Conservation (phyloP, 192 early-diverging fungal species). For the Backusella parvicylindrica region DNA sequence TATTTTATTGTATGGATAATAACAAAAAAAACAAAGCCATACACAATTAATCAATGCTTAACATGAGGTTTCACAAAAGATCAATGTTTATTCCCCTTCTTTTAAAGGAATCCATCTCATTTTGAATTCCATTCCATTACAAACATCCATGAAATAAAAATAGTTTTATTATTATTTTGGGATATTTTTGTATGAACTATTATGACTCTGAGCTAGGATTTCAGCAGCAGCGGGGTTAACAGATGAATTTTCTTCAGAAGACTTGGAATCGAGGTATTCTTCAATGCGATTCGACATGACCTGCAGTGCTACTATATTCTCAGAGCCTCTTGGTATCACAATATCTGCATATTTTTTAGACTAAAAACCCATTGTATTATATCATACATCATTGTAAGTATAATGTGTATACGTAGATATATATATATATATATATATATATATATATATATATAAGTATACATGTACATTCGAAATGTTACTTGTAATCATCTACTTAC, state of each 20-base stretch:
- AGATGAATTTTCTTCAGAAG: background rate
- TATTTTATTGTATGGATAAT: too few species aligned
- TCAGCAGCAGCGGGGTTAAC: background rate
- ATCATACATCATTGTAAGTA: background rate
- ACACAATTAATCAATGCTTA: too few species aligned
- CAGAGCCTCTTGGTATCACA: constrained; percentile 65
- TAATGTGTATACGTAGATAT: background rate
- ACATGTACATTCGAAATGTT: too few species aligned
- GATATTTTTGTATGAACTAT: constrained; percentile 10
- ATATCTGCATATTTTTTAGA: constrained; percentile 76
- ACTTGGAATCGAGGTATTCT: constrained; percentile 11
- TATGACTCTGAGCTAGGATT: background rate
- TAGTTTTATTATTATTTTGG: constrained; percentile 5
- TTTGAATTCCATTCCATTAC: background rate
- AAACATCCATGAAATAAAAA: background rate
- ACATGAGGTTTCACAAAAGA: too few species aligned
- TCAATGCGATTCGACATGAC: constrained; percentile 52
- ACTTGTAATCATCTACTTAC: constrained; percentile 34
- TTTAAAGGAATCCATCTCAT: too few species aligned
- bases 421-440: background rate
- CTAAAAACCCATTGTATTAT: constrained; percentile 15
- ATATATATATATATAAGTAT: background rate
- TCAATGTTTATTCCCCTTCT: too few species aligned
- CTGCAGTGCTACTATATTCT: constrained; percentile 60
- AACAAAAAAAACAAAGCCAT: too few species aligned